A percentile compares a stretch with the other conserved stretches of the same genome.
Conservation (phyloP, 2,329 filamentous ascomycete genomes). For the Cladosporium sp. region DNA sequence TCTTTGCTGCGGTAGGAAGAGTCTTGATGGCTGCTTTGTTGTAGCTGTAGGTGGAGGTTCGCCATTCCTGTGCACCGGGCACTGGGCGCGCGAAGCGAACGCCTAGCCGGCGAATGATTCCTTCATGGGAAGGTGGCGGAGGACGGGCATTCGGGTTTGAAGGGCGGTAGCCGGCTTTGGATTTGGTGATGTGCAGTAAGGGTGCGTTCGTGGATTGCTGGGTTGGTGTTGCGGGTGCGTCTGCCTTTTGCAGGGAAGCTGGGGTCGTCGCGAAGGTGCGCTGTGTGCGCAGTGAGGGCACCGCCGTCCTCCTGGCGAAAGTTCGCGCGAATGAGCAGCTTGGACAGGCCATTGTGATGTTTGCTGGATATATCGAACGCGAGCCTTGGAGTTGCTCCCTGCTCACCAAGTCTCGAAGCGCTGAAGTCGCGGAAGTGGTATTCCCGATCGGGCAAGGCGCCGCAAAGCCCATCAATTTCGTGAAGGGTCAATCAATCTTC, state of each 20-base stretch:
- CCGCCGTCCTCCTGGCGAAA: constrained; percentile 5
- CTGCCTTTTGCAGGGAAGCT: background rate
- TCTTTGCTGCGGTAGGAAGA: constrained; percentile 17
- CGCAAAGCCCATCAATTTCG: background rate
- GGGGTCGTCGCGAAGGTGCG: constrained; percentile 1
- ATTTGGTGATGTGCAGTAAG: constrained; percentile 9
- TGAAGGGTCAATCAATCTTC: constrained; percentile 4
- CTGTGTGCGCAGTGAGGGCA: background rate
- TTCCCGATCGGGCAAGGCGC: background rate
- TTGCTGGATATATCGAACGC: background rate
- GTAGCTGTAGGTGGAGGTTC: constrained; percentile 22
- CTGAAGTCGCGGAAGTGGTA: constrained; percentile 9
- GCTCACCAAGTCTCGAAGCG: background rate
- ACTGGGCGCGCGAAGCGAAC: constrained; percentile 13
- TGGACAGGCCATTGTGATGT: constrained; percentile 12
- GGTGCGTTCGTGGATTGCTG: constrained; percentile 3
- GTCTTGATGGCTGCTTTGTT: constrained; percentile 20
- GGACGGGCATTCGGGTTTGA: constrained; percentile 11
- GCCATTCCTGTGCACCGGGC: constrained; percentile 23
- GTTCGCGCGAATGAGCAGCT: constrained; percentile 11
- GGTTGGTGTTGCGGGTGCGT: background rate
- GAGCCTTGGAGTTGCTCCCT: background rate
- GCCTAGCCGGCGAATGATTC: constrained; percentile 11
- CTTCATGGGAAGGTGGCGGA: constrained; percentile 8
- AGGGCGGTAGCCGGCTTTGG: constrained; percentile 3